A percentile compares a stretch with the other conserved stretches of the same genome.
These are phyloP conservation scores for Penicillium palitans DNA, from an alignment of 2,329 filamentous ascomycete genomes.

Conservation along the genomic window DNA sequence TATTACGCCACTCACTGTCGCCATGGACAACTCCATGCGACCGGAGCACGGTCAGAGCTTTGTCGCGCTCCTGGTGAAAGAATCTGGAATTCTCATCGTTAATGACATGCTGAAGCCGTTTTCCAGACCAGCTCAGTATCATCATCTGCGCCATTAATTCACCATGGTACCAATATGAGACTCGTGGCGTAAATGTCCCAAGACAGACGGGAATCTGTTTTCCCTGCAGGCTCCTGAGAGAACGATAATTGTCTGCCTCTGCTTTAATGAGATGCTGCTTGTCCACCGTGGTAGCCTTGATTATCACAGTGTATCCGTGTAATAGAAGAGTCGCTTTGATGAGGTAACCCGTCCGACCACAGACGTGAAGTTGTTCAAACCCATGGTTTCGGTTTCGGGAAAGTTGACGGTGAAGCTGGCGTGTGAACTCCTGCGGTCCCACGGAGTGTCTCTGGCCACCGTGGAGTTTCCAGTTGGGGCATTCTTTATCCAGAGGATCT, in stretches of 20 bases:
- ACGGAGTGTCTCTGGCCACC: slow-evolving; percentile 33
- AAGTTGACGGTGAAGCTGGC: slow-evolving; percentile 22
- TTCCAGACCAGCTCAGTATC: slow-evolving; percentile 21
- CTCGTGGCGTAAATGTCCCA: slow-evolving; percentile 21
- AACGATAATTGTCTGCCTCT: slow-evolving; percentile 28
- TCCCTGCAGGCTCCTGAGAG: slow-evolving; percentile 25
- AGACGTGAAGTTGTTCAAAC: slow-evolving; percentile 28
- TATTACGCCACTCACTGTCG: slow-evolving; percentile 30
- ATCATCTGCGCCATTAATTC: slow-evolving; percentile 23
- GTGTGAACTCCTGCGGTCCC: slow-evolving; percentile 21
- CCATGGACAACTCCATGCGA: slow-evolving; percentile 19
- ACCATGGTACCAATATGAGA: slow-evolving; percentile 28
- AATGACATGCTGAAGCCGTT: slow-evolving; percentile 6
- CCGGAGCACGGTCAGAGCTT: slow-evolving; percentile 18
- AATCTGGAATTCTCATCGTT: not conserved
- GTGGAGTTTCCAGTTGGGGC: slow-evolving; percentile 37
- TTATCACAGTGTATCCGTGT: slow-evolving; percentile 31
- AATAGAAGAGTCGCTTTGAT: slow-evolving; percentile 30
- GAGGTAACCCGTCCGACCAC: slow-evolving; percentile 29
- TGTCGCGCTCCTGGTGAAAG: slow-evolving; percentile 19
- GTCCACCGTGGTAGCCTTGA: slow-evolving; percentile 27
- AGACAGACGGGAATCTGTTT: slow-evolving; percentile 29
- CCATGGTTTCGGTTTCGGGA: slow-evolving; percentile 20
- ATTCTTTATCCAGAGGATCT: slow-evolving; percentile 22
- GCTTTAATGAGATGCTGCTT: slow-evolving; percentile 25